These are phyloP conservation scores for Petunia axillaris DNA, from an alignment of 257 asterid species.

Conservation along the genomic window DNA sequence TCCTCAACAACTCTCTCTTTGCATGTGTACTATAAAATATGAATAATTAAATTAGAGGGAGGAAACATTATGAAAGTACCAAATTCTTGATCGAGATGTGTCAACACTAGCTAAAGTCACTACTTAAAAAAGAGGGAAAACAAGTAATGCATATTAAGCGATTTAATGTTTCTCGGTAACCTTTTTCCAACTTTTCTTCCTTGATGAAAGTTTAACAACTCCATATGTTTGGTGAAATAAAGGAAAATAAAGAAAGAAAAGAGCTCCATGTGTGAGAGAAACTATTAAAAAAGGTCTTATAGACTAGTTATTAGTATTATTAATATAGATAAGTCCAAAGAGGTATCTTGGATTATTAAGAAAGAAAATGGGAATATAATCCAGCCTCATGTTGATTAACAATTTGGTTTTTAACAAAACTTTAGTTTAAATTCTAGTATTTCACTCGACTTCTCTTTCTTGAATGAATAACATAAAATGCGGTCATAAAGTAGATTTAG, in stretches of 20 bases:
- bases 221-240: no score
- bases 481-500: not conserved
- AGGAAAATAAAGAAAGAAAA: not conserved
- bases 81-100: not conserved
- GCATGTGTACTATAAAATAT: not conserved
- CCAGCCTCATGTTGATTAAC: not conserved
- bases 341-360: not conserved
- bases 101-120: not conserved
- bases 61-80: not conserved
- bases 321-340: no score
- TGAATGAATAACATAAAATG: not conserved
- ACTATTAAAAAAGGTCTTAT: not conserved
- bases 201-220: no score
- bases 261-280: not conserved
- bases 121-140: not conserved
- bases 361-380: not conserved
- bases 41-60: not conserved
- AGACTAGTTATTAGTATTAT: not conserved
- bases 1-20: not conserved
- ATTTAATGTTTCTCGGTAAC: not conserved
- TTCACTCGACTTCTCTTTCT: not conserved
- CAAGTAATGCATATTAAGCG: not conserved
- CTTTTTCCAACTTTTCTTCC: no score
- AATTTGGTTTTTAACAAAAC: slow-evolving; percentile 6
- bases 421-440: not conserved